Conservation (phyloP, 1,284 basidiomycete species). For the Cystobasidiaceae sp. region DNA sequence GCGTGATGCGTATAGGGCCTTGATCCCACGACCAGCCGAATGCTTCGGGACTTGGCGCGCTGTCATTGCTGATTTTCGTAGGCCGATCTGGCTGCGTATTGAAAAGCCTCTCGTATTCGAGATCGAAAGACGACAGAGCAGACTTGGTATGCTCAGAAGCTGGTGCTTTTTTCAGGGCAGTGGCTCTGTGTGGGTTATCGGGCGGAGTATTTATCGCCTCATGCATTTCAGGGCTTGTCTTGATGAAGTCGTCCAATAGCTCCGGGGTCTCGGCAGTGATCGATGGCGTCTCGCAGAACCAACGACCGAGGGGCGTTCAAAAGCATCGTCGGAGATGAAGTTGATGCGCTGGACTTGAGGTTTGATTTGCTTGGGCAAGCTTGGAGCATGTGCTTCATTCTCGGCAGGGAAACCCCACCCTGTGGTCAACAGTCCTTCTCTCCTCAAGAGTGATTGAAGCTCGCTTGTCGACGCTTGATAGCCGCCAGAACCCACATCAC, state of each 20-base stretch:
- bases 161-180: neutral
- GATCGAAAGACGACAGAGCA: conserved; percentile 19
- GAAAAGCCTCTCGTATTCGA: conserved; percentile 25
- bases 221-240: conserved; percentile 17
- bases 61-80: neutral
- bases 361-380: neutral
- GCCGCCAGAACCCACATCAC: neutral
- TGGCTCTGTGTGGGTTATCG: neutral
- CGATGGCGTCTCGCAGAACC: conserved; percentile 15
- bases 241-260: conserved; percentile 17
- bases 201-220: conserved; percentile 17
- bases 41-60: neutral
- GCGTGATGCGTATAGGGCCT: neutral
- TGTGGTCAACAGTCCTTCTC: neutral
- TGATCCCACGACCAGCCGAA: conserved; percentile 13
- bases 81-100: neutral
- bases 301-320: neutral
- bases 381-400: neutral
- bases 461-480: neutral
- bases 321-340: neutral
- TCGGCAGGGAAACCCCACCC: neutral
- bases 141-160: neutral
- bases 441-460: conserved; percentile 3
- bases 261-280: conserved; percentile 24
- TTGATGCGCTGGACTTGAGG: neutral